These are phyloP conservation scores for Trametes elegans DNA, from an alignment of 768 basidiomycete species.

Conservation along the genomic window DNA sequence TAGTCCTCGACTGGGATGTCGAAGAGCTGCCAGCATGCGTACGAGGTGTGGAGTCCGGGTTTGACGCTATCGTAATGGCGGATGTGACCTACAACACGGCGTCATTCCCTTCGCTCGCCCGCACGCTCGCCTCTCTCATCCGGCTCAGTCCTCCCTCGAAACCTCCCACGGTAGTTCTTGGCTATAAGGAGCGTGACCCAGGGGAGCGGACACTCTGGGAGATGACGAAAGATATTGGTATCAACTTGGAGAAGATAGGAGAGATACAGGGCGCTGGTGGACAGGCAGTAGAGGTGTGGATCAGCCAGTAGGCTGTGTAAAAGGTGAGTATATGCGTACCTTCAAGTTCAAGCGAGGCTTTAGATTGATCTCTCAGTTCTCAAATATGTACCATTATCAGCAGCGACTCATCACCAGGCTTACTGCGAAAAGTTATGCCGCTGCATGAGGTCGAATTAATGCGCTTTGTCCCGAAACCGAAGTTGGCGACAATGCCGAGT, in stretches of 20 bases:
- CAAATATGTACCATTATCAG: too few species aligned
- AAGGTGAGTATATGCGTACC: too few species aligned
- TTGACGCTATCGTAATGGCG: slow-evolving; percentile 83
- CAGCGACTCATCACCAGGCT: too few species aligned
- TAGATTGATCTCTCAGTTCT: too few species aligned
- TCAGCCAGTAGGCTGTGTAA: slow-evolving; percentile 38
- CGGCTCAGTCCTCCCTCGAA: not conserved
- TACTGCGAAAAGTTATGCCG: too few species aligned
- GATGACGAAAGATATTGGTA: slow-evolving; percentile 48
- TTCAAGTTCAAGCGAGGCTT: too few species aligned
- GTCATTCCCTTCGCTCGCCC: slow-evolving; percentile 74
- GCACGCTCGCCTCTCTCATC: slow-evolving; percentile 59
- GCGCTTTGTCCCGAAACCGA: too few species aligned
- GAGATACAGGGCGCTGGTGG: slow-evolving; percentile 58
- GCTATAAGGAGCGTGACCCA: slow-evolving; percentile 84
- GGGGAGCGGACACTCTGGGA: slow-evolving; percentile 77
- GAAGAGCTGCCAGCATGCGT: slow-evolving; percentile 49
- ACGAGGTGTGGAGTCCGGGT: slow-evolving; percentile 31
- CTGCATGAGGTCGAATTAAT: too few species aligned
- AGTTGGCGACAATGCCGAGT: too few species aligned
- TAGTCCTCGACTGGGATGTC: slow-evolving; percentile 76
- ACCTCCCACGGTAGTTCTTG: slow-evolving; percentile 59
- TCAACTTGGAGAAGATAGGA: slow-evolving; percentile 57
- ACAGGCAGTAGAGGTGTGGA: slow-evolving; percentile 70
- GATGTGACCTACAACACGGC: slow-evolving; percentile 91